phyloP scores from a whole-genome alignment of 106 monocot species.

The Allium fistulosum region DNA sequence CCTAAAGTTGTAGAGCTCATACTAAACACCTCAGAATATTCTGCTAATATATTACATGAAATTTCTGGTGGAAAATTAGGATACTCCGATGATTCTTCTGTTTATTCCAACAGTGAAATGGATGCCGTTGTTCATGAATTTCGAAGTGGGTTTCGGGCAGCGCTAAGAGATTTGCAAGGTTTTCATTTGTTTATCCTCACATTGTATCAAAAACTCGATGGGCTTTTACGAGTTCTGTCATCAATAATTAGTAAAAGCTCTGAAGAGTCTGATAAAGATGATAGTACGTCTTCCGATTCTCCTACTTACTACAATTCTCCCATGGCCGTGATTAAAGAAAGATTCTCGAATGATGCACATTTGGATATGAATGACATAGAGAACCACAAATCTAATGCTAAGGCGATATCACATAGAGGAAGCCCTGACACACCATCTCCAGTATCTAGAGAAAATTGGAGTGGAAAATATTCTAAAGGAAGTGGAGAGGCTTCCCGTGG shows the following conservation, averaged over 20 bases:
- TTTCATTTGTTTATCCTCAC: constrained; percentile 84
- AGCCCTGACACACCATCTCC: constrained; percentile 56
- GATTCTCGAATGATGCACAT: constrained; percentile 12
- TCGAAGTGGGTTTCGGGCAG: constrained; percentile 65
- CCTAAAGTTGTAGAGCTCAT: constrained; percentile 86
- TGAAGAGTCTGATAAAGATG: constrained; percentile 65
- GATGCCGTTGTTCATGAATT: constrained; percentile 50
- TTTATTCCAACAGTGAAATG: constrained; percentile 34
- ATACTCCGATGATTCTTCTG: constrained; percentile 20
- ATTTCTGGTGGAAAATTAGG: constrained; percentile 79
- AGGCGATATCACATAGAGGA: constrained; percentile 31
- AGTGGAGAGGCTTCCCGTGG: constrained; percentile 45
- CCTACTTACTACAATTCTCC: constrained; percentile 21
- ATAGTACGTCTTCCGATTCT: constrained; percentile 32
- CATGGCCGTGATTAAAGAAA: constrained; percentile 19
- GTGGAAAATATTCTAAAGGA: constrained; percentile 51
- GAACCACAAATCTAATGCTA: constrained; percentile 25
- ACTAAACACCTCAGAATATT: constrained; percentile 59
- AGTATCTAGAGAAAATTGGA: constrained; percentile 48
- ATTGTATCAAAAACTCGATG: constrained; percentile 81
- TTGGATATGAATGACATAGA: constrained; percentile 37
- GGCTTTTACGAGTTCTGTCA: constrained; percentile 44
- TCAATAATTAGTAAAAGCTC: constrained; percentile 55
- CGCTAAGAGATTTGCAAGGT: constrained; percentile 74
- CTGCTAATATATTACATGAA: constrained; percentile 62